phyloP scores from a whole-genome alignment of 148 eudicot species.

The Chenopodium suecicum region DNA sequence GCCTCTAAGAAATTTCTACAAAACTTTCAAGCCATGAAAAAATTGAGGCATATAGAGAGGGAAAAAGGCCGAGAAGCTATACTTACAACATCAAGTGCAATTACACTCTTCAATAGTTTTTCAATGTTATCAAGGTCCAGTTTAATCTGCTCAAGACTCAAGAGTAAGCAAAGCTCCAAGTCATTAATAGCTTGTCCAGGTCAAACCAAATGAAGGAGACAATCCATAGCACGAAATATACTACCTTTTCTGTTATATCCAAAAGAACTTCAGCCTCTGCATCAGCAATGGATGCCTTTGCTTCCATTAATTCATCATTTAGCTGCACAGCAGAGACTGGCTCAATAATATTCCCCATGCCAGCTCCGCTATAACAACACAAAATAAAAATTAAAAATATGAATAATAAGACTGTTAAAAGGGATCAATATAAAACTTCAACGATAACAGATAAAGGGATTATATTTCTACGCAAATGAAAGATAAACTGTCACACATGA shows the following conservation, averaged over 20 bases:
- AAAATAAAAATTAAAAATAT: background rate
- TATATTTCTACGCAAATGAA: background rate
- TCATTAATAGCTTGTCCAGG: constrained; percentile 15
- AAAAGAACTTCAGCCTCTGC: constrained; percentile 89
- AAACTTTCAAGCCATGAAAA: background rate
- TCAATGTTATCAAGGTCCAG: constrained; percentile 62
- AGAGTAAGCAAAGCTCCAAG: constrained; percentile 8
- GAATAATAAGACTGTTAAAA: background rate
- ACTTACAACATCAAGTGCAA: constrained; percentile 81
- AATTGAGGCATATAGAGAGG: constrained; percentile 5
- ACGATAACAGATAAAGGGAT: background rate
- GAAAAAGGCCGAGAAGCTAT: constrained; percentile 13
- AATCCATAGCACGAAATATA: background rate
- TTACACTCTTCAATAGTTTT: constrained; percentile 47
- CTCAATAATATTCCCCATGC: constrained; percentile 70
- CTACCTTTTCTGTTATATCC: constrained; percentile 81
- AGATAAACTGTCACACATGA: background rate
- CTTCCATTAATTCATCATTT: constrained; percentile 88
- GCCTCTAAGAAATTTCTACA: background rate
- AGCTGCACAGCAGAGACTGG: constrained; percentile 89
- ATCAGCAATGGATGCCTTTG: constrained; percentile 63
- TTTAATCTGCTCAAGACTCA: constrained; percentile 59
- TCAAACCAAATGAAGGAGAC: constrained; percentile 11
- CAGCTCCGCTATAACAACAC: constrained; percentile 67
- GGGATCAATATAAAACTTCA: background rate